Conservation (phyloP, 2,329 filamentous ascomycete genomes). For the Penicillium corylophilum region DNA sequence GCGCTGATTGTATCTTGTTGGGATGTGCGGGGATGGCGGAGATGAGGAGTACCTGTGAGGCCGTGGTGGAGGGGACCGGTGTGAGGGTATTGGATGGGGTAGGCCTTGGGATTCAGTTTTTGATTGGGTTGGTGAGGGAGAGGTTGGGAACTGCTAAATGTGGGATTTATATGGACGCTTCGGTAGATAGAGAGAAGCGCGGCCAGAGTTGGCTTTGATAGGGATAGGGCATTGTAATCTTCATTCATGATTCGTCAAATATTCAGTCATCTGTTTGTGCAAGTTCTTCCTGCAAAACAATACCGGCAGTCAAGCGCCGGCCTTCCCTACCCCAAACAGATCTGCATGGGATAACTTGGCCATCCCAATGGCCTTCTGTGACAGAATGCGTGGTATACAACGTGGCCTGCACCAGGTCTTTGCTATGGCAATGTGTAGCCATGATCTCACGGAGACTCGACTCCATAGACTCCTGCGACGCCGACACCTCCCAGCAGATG, state of each 20-base stretch:
- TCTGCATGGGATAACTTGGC: constrained; percentile 44
- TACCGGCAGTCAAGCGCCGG: constrained; percentile 34
- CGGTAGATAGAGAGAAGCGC: neutral
- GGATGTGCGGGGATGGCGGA: neutral
- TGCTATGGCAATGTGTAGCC: constrained; percentile 14
- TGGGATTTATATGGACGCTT: neutral
- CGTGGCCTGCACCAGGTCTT: constrained; percentile 26
- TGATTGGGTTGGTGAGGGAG: neutral
- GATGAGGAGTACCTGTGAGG: neutral
- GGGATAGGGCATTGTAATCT: neutral
- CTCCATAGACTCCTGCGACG: constrained; percentile 19
- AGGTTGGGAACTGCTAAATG: neutral
- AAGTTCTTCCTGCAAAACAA: constrained; percentile 32
- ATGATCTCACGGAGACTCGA: constrained; percentile 26
- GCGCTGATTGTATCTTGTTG: too few relatives aligned
- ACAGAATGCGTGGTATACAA: constrained; percentile 37
- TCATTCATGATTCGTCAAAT: neutral
- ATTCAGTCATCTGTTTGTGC: neutral
- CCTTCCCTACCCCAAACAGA: constrained; percentile 42
- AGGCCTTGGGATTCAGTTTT: neutral
- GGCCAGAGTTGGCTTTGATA: neutral
- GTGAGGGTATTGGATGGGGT: too few relatives aligned
- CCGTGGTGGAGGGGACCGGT: neutral
- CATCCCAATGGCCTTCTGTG: constrained; percentile 22
- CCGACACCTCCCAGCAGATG: constrained; percentile 33